Conservation (phyloP, 306 rosid species). For the Lupinus albus region DNA sequence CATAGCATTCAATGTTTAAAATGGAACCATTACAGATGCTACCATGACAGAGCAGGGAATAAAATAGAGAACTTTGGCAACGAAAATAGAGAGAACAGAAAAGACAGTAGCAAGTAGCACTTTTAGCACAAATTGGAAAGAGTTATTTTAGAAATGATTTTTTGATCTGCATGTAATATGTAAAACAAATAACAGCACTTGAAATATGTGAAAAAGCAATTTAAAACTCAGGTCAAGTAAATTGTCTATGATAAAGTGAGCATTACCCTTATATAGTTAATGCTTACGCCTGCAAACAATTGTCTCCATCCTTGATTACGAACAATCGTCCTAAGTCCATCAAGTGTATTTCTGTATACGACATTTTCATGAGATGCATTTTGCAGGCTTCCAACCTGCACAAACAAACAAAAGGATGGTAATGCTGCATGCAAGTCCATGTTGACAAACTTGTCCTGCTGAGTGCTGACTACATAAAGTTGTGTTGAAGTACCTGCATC, state of each 20-base stretch:
- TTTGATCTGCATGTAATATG: background rate
- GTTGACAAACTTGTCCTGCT: background rate
- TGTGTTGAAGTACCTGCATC: slow-evolving; percentile 72
- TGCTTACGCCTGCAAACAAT: slow-evolving; percentile 92
- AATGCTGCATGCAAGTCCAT: background rate
- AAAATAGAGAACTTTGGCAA: too few relatives aligned
- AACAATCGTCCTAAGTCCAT: slow-evolving; percentile 65
- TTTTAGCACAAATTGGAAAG: background rate
- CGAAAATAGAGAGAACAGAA: background rate
- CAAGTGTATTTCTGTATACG: slow-evolving; percentile 66
- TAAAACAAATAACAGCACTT: slow-evolving; percentile 15
- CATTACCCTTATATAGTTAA: slow-evolving; percentile 89
- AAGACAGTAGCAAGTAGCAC: background rate
- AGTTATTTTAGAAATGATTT: background rate
- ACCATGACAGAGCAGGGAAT: too few relatives aligned
- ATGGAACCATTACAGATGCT: background rate
- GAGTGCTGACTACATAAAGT: background rate
- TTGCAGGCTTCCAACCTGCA: slow-evolving; percentile 72
- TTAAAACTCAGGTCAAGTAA: slow-evolving; percentile 21
- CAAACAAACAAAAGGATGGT: slow-evolving; percentile 18
- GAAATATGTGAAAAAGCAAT: slow-evolving; percentile 18
- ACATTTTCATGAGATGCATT: slow-evolving; percentile 54
- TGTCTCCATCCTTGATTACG: slow-evolving; percentile 87
- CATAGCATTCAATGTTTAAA: slow-evolving; percentile 30
- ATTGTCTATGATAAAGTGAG: slow-evolving; percentile 27